Conservation (phyloP, 306 rosid species). For the Prunus dulcis region DNA sequence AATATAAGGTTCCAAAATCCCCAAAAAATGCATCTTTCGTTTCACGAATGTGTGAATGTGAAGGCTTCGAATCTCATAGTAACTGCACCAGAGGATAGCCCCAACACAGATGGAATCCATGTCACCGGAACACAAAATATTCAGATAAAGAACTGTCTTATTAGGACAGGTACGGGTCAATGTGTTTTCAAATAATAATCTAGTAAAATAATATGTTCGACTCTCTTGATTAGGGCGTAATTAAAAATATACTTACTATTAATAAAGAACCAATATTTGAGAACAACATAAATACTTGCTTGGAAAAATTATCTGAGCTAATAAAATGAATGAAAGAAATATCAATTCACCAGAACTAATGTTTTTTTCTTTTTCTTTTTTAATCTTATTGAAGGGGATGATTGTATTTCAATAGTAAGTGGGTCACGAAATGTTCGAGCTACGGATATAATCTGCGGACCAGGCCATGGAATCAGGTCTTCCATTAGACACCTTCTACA, state of each 20-base stretch:
- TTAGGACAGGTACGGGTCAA: slow-evolving; percentile 51
- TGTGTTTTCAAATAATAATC: too few relatives aligned
- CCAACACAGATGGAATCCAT: slow-evolving; percentile 95
- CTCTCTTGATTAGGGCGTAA: too few relatives aligned
- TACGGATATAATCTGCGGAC: slow-evolving; percentile 60
- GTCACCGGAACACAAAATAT: slow-evolving; percentile 51
- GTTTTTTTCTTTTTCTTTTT: background rate
- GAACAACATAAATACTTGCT: too few relatives aligned
- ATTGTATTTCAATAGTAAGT: slow-evolving; percentile 84
- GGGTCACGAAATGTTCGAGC: slow-evolving; percentile 65
- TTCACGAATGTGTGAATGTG: slow-evolving; percentile 51
- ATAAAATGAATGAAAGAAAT: background rate
- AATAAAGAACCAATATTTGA: too few relatives aligned
- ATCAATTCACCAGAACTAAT: background rate
- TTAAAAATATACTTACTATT: too few relatives aligned
- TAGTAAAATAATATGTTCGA: too few relatives aligned
- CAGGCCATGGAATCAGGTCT: slow-evolving; percentile 96
- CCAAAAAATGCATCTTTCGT: slow-evolving; percentile 67
- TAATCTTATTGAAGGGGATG: slow-evolving; percentile 56
- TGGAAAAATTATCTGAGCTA: too few relatives aligned
- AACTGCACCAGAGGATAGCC: slow-evolving; percentile 64
- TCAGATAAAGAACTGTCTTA: slow-evolving; percentile 36
- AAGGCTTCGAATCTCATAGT: slow-evolving; percentile 40
- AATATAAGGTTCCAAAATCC: slow-evolving; percentile 48
- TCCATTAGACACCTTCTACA: background rate